Base-by-base conservation (phyloP, 73 alveolate genomes). In the Paramecium caudatum region DNA sequence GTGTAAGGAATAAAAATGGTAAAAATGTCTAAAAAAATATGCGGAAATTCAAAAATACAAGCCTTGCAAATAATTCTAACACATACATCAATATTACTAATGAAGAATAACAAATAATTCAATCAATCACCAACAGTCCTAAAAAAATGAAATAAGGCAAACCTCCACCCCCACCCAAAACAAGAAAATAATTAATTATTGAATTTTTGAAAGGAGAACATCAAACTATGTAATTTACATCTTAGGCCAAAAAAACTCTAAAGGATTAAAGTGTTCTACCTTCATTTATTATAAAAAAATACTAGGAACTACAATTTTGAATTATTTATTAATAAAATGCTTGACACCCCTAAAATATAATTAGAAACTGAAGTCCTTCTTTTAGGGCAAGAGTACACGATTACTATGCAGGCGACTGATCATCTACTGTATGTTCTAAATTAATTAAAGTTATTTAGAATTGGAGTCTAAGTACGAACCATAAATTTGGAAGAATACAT, bases 401-500 rank as follows among this genome's bases (percentile, higher is more conserved):
- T 65, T 3, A 65, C 50, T 5, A 65, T 65, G 83, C 5, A 30
- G 17, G 83, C 83, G 10, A 65, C 33, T 65, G 49, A 65, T 65
- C 47, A 36, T 27, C 30, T 62, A 30, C 46, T 62, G 82, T 62
- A 62, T 19, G 3, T 4, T 25, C 15, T 6, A 30, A 13, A 62
- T 62, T 62, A 1, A 62, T 62, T 30, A 13, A 25, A 62, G 82
- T 27, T 62, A 62, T 10, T 19, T 21, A 62, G 86, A 69, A 39
- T 69, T 69, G 25, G 86, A 69, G 25, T 16, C 63, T 7, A 69
- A 69, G 37, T 69, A 69, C 13, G 92, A 84, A 10, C 61, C 86
- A 19, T 37, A 74, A 37, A 41, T 82, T 19, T 91, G 93, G 92
- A 50, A 46, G 33, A 90, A 90, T 82, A 70, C 83, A 30, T 91